Evolutionary conservation across 2,329 filamentous ascomycete genomes (phyloP), one percentile per base, ranked within the genome.

Genomic region (Atkinsonella texensis): DNA sequence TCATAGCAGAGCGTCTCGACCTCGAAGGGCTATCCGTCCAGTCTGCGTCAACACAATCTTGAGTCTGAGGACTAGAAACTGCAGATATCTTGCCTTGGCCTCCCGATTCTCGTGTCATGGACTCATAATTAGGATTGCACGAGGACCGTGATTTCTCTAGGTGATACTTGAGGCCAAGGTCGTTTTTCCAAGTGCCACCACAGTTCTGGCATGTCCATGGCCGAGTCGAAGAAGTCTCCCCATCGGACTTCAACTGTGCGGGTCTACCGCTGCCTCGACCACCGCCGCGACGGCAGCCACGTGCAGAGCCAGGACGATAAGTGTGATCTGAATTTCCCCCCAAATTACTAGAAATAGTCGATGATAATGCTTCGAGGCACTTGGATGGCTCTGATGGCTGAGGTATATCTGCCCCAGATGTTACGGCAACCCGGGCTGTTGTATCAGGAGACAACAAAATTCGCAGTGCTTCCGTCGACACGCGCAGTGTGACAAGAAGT

Each of bases 101-200:
- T 28, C 54, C 52, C 5, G 53, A 50, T 17, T 53, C 49, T 9
- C 55, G 33, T 18, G 46, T 51, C 38, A 54, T 51, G 15, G 53
- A 40, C 9, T 44, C 54, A 39, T 65, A 66, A 18, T 59, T 66
- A 18, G 77, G 72, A 56, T 82, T 82, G 58, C 79, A 82, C 13
- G 69, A 20, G 3, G 74, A 74, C 53, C 68, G 68, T 1, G 78
- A 76, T 57, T 80, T 81, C 35, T 73, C 74, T 13, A 75, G 63
- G 55, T 82, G 79, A 58, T 82, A 82, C 48, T 79, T 77, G 15
- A 81, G 65, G 0, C 79, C 79, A 45, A 77, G 67, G 35, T 75
- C 68, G 49, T 81, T 81, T 61, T 80, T 80, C 77, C 77, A 82
- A 11, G 63, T 65, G 3, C 70, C 72, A 10, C 72, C 72, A 53